These are phyloP conservation scores for Umbilicaria muhlenbergii DNA, from an alignment of 495 filamentous ascomycete genomes.

Conservation along the genomic window DNA sequence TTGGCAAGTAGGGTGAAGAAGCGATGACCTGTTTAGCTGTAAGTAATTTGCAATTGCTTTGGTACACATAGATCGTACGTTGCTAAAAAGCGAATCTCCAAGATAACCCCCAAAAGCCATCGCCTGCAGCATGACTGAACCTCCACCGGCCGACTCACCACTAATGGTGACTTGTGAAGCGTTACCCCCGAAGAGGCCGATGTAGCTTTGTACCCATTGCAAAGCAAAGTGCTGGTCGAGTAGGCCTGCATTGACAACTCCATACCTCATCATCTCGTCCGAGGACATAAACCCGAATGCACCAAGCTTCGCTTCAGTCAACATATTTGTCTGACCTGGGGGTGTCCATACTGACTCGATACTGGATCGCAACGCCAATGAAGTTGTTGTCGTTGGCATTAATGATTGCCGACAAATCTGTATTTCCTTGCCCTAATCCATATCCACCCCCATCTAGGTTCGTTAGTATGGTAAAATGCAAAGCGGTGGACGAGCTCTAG, in stretches of 20 bases:
- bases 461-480: too few species aligned
- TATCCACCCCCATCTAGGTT: slow-evolving; percentile 37
- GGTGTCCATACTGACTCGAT: slow-evolving; percentile 37
- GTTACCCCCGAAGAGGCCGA: slow-evolving; percentile 34
- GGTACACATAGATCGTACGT: slow-evolving; percentile 9
- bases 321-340: slow-evolving; percentile 30
- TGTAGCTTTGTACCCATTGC: slow-evolving; percentile 38
- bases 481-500: too few species aligned
- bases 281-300: slow-evolving; percentile 44
- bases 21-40: slow-evolving; percentile 24
- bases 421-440: slow-evolving; percentile 7
- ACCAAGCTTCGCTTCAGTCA: slow-evolving; percentile 41
- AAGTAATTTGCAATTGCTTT: background rate
- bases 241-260: slow-evolving; percentile 34
- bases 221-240: slow-evolving; percentile 33
- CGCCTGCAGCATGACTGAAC: slow-evolving; percentile 33
- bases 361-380: slow-evolving; percentile 27
- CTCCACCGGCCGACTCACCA: slow-evolving; percentile 38
- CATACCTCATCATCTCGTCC: slow-evolving; percentile 30
- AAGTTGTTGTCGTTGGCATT: slow-evolving; percentile 7
- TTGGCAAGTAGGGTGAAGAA: slow-evolving; percentile 35
- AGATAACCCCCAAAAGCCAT: slow-evolving; percentile 35
- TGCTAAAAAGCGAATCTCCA: slow-evolving; percentile 21
- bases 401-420: slow-evolving; percentile 9
- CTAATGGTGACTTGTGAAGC: slow-evolving; percentile 33